These are phyloP conservation scores for Talaromyces sp. DNA, from an alignment of 2,329 filamentous ascomycete species.

Conservation along the genomic window DNA sequence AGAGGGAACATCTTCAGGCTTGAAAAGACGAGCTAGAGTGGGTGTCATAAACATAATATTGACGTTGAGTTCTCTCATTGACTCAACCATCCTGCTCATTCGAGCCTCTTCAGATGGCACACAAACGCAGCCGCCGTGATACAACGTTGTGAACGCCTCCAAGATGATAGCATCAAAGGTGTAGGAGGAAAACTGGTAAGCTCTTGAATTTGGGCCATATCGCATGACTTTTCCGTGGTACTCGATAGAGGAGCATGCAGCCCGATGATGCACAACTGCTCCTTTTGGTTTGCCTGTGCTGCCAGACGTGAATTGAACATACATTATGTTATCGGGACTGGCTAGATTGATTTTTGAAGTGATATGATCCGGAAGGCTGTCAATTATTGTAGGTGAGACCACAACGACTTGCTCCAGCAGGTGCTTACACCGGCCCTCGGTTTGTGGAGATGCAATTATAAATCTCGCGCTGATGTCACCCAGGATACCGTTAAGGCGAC, in stretches of 20 bases:
- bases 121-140: constrained; percentile 56
- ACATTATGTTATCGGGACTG: not conserved
- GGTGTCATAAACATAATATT: constrained; percentile 58
- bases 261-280: not conserved
- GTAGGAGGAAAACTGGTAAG: constrained; percentile 55
- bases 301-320: constrained; percentile 5
- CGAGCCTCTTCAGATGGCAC: constrained; percentile 50
- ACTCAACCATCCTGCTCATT: constrained; percentile 12
- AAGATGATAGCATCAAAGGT: constrained; percentile 52
- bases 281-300: not conserved
- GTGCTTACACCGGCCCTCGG: not conserved
- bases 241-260: not conserved
- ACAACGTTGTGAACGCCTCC: constrained; percentile 52
- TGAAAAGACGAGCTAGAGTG: constrained; percentile 48
- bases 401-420: not conserved
- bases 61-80: constrained; percentile 47
- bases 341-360: not conserved
- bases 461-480: not conserved
- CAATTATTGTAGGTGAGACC: not conserved
- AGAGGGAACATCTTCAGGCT: constrained; percentile 19
- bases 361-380: not conserved
- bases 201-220: constrained; percentile 45
- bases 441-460: constrained; percentile 10
- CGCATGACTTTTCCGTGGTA: not conserved
- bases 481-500: not conserved